These are phyloP conservation scores for Aspergillus pseudoglaucus DNA, from an alignment of 2,329 filamentous ascomycete species.

Conservation along the genomic window DNA sequence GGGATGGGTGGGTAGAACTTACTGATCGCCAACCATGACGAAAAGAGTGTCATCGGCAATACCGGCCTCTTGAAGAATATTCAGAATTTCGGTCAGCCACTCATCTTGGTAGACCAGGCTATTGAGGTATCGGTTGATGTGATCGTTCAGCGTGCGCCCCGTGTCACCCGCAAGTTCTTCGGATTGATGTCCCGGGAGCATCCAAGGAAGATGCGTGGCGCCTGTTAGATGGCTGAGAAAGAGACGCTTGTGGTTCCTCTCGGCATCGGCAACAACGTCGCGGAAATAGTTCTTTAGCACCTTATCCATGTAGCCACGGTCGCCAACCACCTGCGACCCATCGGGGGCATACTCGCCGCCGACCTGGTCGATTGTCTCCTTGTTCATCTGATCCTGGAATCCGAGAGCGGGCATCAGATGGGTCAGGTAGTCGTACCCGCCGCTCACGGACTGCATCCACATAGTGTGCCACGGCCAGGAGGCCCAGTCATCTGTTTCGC, in stretches of 20 bases:
- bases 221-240: slow-evolving; percentile 24
- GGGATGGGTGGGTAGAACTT: slow-evolving; percentile 6
- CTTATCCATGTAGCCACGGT: slow-evolving; percentile 18
- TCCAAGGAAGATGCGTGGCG: slow-evolving; percentile 22
- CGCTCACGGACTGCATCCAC: slow-evolving; percentile 30
- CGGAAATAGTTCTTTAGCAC: slow-evolving; percentile 19
- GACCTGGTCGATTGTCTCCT: slow-evolving; percentile 18
- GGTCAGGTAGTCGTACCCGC: slow-evolving; percentile 24
- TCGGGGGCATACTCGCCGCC: slow-evolving; percentile 19
- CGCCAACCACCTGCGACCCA: slow-evolving; percentile 10
- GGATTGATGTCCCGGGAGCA: slow-evolving; percentile 20
- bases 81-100: slow-evolving; percentile 26
- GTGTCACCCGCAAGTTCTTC: slow-evolving; percentile 15
- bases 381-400: slow-evolving; percentile 21
- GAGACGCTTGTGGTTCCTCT: slow-evolving; percentile 20
- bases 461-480: slow-evolving; percentile 28
- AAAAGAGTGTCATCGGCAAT: slow-evolving; percentile 28
- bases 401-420: slow-evolving; percentile 22
- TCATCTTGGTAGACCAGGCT: slow-evolving; percentile 25
- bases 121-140: slow-evolving; percentile 26
- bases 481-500: slow-evolving; percentile 19
- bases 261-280: slow-evolving; percentile 19
- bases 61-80: slow-evolving; percentile 24
- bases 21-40: slow-evolving; percentile 30
- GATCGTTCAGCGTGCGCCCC: slow-evolving; percentile 9